Evolutionary conservation across 345 rosid genomes (phyloP), one percentile per base, ranked within the genome.

Genomic region (Aquilaria malaccensis): DNA sequence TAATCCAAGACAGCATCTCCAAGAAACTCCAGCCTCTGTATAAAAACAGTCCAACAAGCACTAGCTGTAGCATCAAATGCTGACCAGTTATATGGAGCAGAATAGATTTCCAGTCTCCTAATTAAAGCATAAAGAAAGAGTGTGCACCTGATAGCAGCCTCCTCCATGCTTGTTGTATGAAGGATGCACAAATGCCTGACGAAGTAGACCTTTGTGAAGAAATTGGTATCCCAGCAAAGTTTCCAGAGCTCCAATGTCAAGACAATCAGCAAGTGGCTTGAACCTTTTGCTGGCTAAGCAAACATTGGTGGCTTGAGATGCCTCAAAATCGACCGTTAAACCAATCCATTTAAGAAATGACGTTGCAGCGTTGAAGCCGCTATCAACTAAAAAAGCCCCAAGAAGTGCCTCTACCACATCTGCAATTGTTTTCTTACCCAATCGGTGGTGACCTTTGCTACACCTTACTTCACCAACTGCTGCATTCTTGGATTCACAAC

Each of bases 1-100:
- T 86, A 92, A 79, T 92, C 98, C 85, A 89, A 76, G 68, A 87
- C 84, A 66, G 98, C 97, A 70, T 92, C 98, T 76, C 98, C 98
- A 59, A 92, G 93, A 81, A 92, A 92, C 85, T 92, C 98, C 77
- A 92, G 72, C 79, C 98, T 83, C 98, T 92, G 86, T 50, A 33
- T 69, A 71, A 59, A 48, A 47, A 61, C 91, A 15, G 83, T 58
- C 45, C 22, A 69, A 67, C 54, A 31, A 60, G 62, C 55, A 65
- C 15, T 70, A 47, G 50, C 57, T 55, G 46, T 37, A 58, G 62
- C 60, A 68, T 56, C 64, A 50, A 13, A 77, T 56, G 72, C 75
- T 50, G 96, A 78, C 22, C 22, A 22, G 22, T 30, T 33, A 1
- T 51, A 30, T 60, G 72, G 72, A 48, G 59, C 12, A 65, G 59